These are phyloP conservation scores for Draba incana DNA, from an alignment of 345 rosid species.

Conservation along the genomic window DNA sequence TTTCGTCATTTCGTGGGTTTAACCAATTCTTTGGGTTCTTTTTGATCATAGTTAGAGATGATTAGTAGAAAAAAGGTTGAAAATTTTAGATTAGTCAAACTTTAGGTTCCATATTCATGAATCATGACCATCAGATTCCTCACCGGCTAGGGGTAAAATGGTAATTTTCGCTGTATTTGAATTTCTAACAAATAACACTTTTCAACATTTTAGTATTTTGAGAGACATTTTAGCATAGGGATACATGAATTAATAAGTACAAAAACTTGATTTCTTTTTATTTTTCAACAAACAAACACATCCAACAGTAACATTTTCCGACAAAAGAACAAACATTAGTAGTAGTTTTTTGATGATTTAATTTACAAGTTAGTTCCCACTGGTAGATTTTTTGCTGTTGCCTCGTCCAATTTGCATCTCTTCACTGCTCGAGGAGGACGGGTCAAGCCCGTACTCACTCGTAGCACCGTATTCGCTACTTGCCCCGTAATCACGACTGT, in stretches of 20 bases:
- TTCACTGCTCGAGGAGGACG: conserved; percentile 82
- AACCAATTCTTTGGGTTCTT: too few relatives aligned
- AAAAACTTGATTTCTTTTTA: not conserved
- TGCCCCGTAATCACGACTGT: conserved; percentile 66
- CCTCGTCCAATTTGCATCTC: conserved; percentile 34
- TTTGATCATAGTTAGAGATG: too few relatives aligned
- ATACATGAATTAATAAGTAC: not conserved
- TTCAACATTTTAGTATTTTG: not conserved
- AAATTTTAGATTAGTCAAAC: too few relatives aligned
- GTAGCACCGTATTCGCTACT: conserved; percentile 77
- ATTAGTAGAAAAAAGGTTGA: too few relatives aligned
- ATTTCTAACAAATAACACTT: conserved; percentile 3
- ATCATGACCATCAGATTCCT: too few relatives aligned
- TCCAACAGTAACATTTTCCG: conserved; percentile 12
- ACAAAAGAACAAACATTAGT: not conserved
- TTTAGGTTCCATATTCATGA: too few relatives aligned
- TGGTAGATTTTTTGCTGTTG: conserved; percentile 44
- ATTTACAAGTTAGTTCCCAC: conserved; percentile 55
- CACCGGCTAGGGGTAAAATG: not conserved
- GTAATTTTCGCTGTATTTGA: not conserved
- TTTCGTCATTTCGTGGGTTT: not conserved
- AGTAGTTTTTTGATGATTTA: not conserved
- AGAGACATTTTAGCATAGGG: not conserved
- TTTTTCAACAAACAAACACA: conserved; percentile 13
- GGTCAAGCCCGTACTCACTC: conserved; percentile 74